A percentile compares a stretch with the other conserved stretches of the same genome.
phyloP scores from a whole-genome alignment of 768 basidiomycete species.

The Boletellus ananas region DNA sequence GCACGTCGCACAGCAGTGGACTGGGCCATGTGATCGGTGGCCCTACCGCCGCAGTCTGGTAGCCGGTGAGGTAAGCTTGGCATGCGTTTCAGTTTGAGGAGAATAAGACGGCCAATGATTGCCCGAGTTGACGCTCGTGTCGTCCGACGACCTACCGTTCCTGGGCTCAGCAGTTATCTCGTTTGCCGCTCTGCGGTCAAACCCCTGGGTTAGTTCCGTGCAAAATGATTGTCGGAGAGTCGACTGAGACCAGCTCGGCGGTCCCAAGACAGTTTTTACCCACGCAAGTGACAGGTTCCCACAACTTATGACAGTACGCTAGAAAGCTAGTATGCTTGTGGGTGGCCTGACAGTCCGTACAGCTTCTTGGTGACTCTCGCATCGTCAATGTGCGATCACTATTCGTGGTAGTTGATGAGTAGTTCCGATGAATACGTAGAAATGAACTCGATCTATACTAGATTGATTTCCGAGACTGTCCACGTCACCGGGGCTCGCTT shows the following conservation, averaged over 20 bases:
- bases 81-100: not conserved
- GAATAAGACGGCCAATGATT: not conserved
- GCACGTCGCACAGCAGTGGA: not conserved
- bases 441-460: not conserved
- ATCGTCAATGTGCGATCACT: no score
- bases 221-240: no score
- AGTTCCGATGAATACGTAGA: not conserved
- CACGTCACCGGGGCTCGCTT: not conserved
- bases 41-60: not conserved
- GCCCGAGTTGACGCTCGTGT: not conserved
- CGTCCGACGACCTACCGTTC: no score
- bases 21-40: not conserved
- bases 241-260: no score
- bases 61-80: not conserved
- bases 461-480: not conserved
- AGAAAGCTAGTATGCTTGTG: not conserved
- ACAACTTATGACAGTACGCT: not conserved
- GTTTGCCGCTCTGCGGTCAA: no score
- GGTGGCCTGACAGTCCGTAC: not conserved
- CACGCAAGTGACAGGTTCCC: no score
- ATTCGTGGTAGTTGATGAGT: not conserved
- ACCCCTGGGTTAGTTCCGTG: no score
- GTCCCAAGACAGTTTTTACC: no score
- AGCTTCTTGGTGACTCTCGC: no score
- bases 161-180: no score